These are phyloP conservation scores for Elsinoe arachidis DNA, from an alignment of 2,329 filamentous ascomycete species.

Conservation along the genomic window DNA sequence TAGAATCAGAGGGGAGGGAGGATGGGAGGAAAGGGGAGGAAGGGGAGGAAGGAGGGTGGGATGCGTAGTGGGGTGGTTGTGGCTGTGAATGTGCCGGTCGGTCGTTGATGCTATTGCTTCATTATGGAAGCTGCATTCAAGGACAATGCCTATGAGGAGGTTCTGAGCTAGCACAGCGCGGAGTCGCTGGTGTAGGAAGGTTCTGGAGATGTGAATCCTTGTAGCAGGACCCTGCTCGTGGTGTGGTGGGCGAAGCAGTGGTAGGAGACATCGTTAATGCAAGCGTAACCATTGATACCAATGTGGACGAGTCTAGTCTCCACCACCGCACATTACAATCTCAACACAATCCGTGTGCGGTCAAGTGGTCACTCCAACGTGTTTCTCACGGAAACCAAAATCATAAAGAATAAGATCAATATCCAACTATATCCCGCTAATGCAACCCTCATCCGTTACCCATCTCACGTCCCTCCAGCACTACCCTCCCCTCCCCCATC, in stretches of 20 bases:
- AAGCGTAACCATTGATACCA: not conserved
- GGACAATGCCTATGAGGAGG: not conserved
- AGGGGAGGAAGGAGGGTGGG: not conserved
- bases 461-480: not conserved
- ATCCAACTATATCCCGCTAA: not conserved
- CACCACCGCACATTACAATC: too few relatives aligned
- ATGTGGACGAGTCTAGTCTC: not conserved
- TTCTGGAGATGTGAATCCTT: not conserved
- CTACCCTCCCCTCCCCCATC: not conserved
- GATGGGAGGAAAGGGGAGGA: not conserved
- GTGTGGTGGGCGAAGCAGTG: too few relatives aligned
- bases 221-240: too few relatives aligned
- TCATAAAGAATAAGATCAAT: not conserved
- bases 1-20: slow-evolving; percentile 21
- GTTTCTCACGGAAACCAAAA: too few relatives aligned
- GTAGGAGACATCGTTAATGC: not conserved
- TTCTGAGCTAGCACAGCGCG: not conserved
- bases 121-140: too few relatives aligned
- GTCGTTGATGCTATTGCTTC: not conserved
- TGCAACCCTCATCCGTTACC: not conserved
- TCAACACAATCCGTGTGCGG: not conserved
- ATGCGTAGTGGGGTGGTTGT: not conserved
- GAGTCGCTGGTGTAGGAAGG: not conserved
- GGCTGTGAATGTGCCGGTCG: not conserved
- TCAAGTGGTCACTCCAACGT: too few relatives aligned